Evolutionary conservation across 805 yeast genomes (phyloP).

Genomic region (Pichia phayaonensis): DNA sequence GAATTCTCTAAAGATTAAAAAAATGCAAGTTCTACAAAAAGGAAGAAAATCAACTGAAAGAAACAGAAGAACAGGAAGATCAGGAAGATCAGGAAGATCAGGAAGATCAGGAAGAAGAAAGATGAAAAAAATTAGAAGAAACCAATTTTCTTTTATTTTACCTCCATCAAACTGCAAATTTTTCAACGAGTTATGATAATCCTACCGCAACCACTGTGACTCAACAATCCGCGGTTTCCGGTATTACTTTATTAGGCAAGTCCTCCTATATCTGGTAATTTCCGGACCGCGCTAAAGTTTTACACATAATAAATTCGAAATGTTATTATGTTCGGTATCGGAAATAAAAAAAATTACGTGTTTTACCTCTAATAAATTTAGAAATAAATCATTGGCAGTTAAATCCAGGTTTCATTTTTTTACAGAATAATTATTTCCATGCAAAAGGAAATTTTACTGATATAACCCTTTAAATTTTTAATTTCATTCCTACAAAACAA

Average conservation of each 20-base stretch:
- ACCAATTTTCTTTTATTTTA: background rate
- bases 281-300: conserved; percentile 12
- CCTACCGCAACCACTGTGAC: conserved; percentile 9
- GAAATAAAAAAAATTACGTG: background rate
- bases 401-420: too few relatives aligned
- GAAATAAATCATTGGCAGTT: too few relatives aligned
- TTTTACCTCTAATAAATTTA: too few relatives aligned
- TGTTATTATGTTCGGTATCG: background rate
- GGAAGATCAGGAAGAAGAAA: too few relatives aligned
- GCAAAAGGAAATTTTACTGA: too few relatives aligned
- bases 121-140: background rate
- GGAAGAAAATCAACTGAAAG: background rate
- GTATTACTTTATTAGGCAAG: conserved; percentile 18
- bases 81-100: too few relatives aligned
- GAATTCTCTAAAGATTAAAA: too few relatives aligned
- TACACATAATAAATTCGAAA: background rate
- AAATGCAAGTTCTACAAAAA: background rate
- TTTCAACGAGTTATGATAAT: background rate
- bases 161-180: background rate
- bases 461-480: too few relatives aligned
- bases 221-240: conserved; percentile 29
- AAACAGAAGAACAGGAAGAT: background rate
- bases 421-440: too few relatives aligned
- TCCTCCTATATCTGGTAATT: conserved; percentile 8
- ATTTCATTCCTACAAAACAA: too few relatives aligned